Evolutionary conservation across 306 rosid genomes (phyloP).

Genomic region (Medicago lupulina): DNA sequence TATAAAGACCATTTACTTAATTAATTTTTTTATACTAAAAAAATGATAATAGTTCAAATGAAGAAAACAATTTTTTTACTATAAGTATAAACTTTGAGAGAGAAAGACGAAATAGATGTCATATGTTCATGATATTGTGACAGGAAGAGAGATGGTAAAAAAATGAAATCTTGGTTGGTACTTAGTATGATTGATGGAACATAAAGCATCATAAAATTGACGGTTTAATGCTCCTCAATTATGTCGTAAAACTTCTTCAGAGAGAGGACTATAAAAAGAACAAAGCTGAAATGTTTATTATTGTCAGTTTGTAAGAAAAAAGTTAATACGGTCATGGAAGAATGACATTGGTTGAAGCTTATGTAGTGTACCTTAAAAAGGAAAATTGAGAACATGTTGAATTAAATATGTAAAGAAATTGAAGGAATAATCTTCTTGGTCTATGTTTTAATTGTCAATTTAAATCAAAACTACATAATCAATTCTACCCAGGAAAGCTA

Average conservation of each 20-base stretch:
- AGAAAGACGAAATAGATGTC: too few species aligned
- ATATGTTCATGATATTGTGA: too few species aligned
- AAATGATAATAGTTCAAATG: too few species aligned
- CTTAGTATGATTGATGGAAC: conserved; percentile 26
- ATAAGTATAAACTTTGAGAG: too few species aligned
- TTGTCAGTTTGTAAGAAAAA: conserved; percentile 45
- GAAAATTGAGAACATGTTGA: conserved; percentile 31
- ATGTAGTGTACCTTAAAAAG: conserved; percentile 34
- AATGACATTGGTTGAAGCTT: conserved; percentile 33
- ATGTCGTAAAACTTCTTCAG: background rate
- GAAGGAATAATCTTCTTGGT: conserved; percentile 10
- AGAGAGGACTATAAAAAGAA: conserved; percentile 30
- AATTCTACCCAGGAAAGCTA: background rate
- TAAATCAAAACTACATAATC: conserved; percentile 24
- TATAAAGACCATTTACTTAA: too few species aligned
- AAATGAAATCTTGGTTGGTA: background rate
- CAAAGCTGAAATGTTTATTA: conserved; percentile 19
- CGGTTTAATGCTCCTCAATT: conserved; percentile 2
- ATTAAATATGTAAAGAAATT: conserved; percentile 31
- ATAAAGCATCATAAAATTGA: conserved; percentile 18
- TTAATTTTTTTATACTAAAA: too few species aligned
- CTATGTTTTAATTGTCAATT: conserved; percentile 30
- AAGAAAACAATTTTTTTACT: too few species aligned
- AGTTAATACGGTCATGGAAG: conserved; percentile 29
- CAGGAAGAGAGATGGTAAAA: too few species aligned